Base-by-base conservation (phyloP, 139 green algal genomes). In the Trebouxia sp. region DNA sequence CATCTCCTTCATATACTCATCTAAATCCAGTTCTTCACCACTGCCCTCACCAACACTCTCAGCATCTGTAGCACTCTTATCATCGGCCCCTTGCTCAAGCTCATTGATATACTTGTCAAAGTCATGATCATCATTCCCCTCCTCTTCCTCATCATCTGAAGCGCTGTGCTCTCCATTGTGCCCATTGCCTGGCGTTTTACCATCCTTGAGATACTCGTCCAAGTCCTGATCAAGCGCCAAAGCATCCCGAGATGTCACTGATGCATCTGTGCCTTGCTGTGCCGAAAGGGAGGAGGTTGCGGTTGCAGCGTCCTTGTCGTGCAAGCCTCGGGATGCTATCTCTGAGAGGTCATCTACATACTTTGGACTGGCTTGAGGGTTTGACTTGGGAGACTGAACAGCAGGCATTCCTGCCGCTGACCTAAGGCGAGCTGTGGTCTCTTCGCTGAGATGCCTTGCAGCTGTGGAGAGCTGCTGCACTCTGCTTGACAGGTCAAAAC, bases 51-150 rank as follows among this genome's bases (percentile, higher is more conserved):
- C 55, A 37, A 65, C 48, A 26, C 28, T 41, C 15, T 66, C 72
- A 28, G 47, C 32, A 42, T 8, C 43, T 7, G 26, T 26, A 42
- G 32, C 47, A 67, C 15, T 42, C 79, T 70, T 48, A 69, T 67
- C 15, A 26, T 37, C 65, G 24, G 5, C 65, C 11, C 58, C 79
- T 35, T 58, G 82, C 53, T 43, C 80, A 5, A 93, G 69, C 75
- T 89, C 81, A 39, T 86, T 88, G 56, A 92, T 85, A 78, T 90
- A 93, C 28, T 87, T 82, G 14, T 93, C 89, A 45, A 93, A 66
- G 67, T 93, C 89, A 9, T 89, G 76, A 17, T 87, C 79, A n/a
- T 88, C 83, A 22, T 85, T 81, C 5, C 58, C 82, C 32, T 86
- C 81, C 9, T 38, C 67, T 76, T 75, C 83, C 38, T 35, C 75